A percentile compares a stretch with the other conserved stretches of the same genome.
These are phyloP conservation scores for Metschnikowia gelsemii DNA, from an alignment of 805 yeast genomes.

Conservation along the genomic window DNA sequence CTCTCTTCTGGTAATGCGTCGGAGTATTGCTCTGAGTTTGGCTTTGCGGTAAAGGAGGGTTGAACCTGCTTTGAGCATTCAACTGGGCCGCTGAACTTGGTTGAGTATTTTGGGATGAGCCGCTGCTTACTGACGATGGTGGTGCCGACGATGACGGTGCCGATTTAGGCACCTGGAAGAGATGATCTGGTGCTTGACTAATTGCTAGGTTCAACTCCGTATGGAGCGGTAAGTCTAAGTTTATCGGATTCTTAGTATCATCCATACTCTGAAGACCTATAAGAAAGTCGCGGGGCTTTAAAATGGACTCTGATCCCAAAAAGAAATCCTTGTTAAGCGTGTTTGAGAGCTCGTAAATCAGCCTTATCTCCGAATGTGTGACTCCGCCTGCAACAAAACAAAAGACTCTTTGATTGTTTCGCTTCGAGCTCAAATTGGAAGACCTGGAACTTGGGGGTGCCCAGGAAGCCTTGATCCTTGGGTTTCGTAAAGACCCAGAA, in stretches of 20 bases:
- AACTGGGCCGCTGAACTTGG: background rate
- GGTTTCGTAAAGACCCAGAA: slow-evolving; percentile 18
- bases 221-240: slow-evolving; percentile 37
- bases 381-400: slow-evolving; percentile 88
- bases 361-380: slow-evolving; percentile 76
- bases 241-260: slow-evolving; percentile 34
- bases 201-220: slow-evolving; percentile 15
- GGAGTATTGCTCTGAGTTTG: slow-evolving; percentile 10
- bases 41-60: slow-evolving; percentile 11
- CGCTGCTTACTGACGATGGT: slow-evolving; percentile 1
- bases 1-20: slow-evolving; percentile 16
- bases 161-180: slow-evolving; percentile 15
- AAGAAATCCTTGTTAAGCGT: slow-evolving; percentile 68
- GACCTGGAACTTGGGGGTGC: slow-evolving; percentile 23
- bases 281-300: slow-evolving; percentile 54
- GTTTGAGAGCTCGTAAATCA: slow-evolving; percentile 67
- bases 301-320: slow-evolving; percentile 24
- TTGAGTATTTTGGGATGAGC: background rate
- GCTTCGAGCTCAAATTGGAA: slow-evolving; percentile 5
- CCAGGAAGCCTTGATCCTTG: slow-evolving; percentile 23
- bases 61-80: slow-evolving; percentile 4
- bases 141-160: slow-evolving; percentile 3
- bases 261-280: slow-evolving; percentile 45
- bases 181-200: slow-evolving; percentile 20
- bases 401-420: slow-evolving; percentile 61